Evolutionary conservation across 495 filamentous ascomycete species (phyloP).

Genomic region (Cudoniella acicularis): DNA sequence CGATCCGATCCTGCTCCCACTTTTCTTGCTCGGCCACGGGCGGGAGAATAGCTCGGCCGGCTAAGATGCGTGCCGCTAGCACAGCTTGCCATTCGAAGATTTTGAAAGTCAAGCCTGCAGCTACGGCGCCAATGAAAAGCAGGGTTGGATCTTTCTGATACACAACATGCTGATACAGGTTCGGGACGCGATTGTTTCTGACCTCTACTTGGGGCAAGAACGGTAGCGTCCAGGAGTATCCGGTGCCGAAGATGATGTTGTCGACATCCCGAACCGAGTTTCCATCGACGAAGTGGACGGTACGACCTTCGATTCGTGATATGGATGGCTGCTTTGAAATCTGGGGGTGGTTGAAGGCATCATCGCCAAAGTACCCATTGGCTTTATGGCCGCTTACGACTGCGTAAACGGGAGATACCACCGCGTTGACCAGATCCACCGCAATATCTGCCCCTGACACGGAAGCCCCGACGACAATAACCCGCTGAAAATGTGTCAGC

Average conservation of each 20-base stretch:
- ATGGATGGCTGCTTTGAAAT: constrained; percentile 31
- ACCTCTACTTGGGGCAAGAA: constrained; percentile 47
- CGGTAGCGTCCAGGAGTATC: constrained; percentile 53
- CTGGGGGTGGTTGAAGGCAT: constrained; percentile 48
- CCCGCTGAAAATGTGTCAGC: constrained; percentile 17
- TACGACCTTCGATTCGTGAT: constrained; percentile 38
- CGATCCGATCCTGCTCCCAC: constrained; percentile 51
- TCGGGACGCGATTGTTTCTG: constrained; percentile 50
- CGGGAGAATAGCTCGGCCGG: constrained; percentile 40
- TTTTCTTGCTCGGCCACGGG: constrained; percentile 36
- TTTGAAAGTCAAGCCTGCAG: constrained; percentile 34
- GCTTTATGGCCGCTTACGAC: constrained; percentile 27
- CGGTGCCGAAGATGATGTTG: constrained; percentile 55
- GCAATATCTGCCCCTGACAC: constrained; percentile 78
- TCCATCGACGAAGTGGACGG: constrained; percentile 47
- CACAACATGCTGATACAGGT: constrained; percentile 55
- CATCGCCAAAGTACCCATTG: background rate
- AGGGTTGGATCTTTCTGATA: constrained; percentile 40
- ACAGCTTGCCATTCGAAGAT: constrained; percentile 43
- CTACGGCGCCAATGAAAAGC: constrained; percentile 31
- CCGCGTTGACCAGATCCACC: constrained; percentile 25
- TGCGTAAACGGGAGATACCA: constrained; percentile 27
- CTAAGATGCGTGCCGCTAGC: constrained; percentile 31
- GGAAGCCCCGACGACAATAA: constrained; percentile 69
- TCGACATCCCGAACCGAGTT: constrained; percentile 45